Evolutionary conservation across 2,329 filamentous ascomycete genomes (phyloP).

Genomic region (Alternaria infectoria): DNA sequence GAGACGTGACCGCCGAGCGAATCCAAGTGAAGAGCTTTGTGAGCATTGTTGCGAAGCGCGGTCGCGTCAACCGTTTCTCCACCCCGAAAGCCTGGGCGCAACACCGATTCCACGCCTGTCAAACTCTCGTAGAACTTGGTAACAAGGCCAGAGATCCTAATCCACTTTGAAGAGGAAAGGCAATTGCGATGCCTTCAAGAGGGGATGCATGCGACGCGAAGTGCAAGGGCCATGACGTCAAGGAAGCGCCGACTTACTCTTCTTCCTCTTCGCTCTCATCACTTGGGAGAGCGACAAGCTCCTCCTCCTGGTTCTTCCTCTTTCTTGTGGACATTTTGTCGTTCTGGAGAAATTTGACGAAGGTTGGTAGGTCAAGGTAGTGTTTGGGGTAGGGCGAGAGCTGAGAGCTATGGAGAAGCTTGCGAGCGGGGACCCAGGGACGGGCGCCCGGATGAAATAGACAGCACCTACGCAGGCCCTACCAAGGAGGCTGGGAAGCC

Average conservation of each 20-base stretch:
- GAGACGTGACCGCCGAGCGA: background rate
- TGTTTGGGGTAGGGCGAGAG: slow-evolving; percentile 14
- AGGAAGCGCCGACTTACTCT: slow-evolving; percentile 48
- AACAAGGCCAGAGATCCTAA: slow-evolving; percentile 13
- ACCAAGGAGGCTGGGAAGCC: slow-evolving; percentile 35
- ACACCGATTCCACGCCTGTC: slow-evolving; percentile 6
- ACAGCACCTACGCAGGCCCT: slow-evolving; percentile 23
- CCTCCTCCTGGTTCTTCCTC: slow-evolving; percentile 53
- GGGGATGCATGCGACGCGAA: slow-evolving; percentile 24
- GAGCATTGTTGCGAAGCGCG: background rate
- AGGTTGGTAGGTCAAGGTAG: slow-evolving; percentile 16
- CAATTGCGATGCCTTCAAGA: slow-evolving; percentile 29
- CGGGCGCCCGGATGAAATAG: slow-evolving; percentile 40
- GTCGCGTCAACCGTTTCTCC: background rate
- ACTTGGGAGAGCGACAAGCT: slow-evolving; percentile 53
- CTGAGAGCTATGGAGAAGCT: slow-evolving; percentile 15
- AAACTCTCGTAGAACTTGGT: slow-evolving; percentile 23
- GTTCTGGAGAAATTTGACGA: slow-evolving; percentile 20
- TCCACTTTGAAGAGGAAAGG: slow-evolving; percentile 15
- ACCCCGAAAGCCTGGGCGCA: slow-evolving; percentile 22
- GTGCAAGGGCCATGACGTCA: slow-evolving; percentile 46
- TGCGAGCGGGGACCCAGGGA: slow-evolving; percentile 12
- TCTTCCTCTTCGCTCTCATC: slow-evolving; percentile 54
- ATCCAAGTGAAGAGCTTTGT: background rate
- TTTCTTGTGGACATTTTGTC: slow-evolving; percentile 50